Base-by-base conservation (phyloP, 768 basidiomycete species). In the Chiua virens region DNA sequence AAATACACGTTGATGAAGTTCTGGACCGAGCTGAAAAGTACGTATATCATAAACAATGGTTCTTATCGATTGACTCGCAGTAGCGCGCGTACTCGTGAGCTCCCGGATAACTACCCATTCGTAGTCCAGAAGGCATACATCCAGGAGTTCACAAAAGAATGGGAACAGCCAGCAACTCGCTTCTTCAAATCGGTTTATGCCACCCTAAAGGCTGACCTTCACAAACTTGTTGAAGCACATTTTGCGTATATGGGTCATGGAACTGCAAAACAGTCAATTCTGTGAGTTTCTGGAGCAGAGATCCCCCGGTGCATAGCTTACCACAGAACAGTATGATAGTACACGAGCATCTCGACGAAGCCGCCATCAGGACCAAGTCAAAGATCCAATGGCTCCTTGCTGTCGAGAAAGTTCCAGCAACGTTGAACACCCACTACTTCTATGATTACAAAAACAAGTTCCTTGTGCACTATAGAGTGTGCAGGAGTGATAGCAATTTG, bases 11-110 rank as follows among this genome's bases (percentile, higher is more conserved):
- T 5, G 74, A 83, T 39, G 77, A 85, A 30, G 81, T 86, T 5
- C 57, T 80, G 40, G 48, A 67, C 11, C 66, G 67, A 3, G 81
- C 81, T 0, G 60, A 73, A 23, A 58, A 69, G 86, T 85, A 60
- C 20, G 80, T 36, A 11, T n/a, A 9, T 9, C 15, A 2, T 5
- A 30, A 8, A 17, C 0, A 3, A 18, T 21, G 23, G 30, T 13
- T 18, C 25, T 28, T 21, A 14, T 7, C 21, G 34, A 8, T 47
- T 13, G 34, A 30, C 27, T 45, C 23, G 15, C 37, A 45, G 10
- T 49, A 90, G 89, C 20, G 80, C 87, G 1, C 76, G 83, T 5
- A 84, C 86, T 1, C 79, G 89, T 1, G 87, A 89, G 57, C 75
- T 89, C 0, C 87, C 86, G 0, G 83, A 79, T 14, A 76, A 78